Evolutionary conservation across 1,139 yeast genomes (phyloP), one percentile per base, ranked within the genome.

Genomic region (Chernovozyma aurita): DNA sequence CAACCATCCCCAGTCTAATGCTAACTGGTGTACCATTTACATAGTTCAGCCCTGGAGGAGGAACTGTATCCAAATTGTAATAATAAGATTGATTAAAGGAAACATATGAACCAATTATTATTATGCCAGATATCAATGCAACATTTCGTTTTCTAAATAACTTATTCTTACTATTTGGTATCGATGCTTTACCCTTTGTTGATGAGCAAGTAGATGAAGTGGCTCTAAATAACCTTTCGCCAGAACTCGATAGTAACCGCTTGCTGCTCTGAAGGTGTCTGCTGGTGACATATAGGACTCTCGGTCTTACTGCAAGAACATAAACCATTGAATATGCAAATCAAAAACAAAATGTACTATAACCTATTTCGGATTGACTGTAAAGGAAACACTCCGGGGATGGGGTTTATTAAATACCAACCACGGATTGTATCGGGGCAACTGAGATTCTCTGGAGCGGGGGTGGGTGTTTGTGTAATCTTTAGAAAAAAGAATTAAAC

Each of bases 101-200:
- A 25, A 70, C 59, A 42, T 65, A 70, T 6, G 72, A 63, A 4
- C 75, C 74, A 20, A 70, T 68, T n/a, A 69, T 63, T 30, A 70
- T 59, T 34, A 69, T 49, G 16, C 74, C 74, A n/a, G 72, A 63
- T 1, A 68, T 62, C 5, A 68, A 49, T 3, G 75, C 75, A 30
- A 68, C 70, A 37, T 59, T 60, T 25, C 63, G 57, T 40, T 53
- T 61, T 34, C 59, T 53, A 34, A 55, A 47, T 8, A 40, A 37
- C 28, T 36, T 24, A 18, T 17, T 27, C 28, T 27, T 29, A 15
- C 28, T 16, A 18, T 20, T 30, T 15, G n/a, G 15, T 14, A 14
- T 33, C 39, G 21, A 40, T 40, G 40, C 43, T 28, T 12, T 17
- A 14, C 31, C 40, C 26, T 41, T 46, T 9, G 46, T 33, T 24